Percentiles rank a stretch among this genome's conserved stretches.
Conservation (phyloP, 164 flowering plant species). For the Annona cherimola region DNA sequence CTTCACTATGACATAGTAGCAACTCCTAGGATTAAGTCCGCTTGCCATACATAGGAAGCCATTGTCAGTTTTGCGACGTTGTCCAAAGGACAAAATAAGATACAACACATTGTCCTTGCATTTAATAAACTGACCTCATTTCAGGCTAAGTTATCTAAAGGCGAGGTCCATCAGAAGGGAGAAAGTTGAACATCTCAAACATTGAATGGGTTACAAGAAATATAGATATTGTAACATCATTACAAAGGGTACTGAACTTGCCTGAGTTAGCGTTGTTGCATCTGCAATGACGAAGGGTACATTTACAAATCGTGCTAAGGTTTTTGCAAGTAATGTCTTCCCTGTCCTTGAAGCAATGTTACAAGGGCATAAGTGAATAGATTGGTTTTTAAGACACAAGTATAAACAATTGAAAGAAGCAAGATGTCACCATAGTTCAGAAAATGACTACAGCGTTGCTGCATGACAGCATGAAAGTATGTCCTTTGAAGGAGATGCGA, state of each 20-base stretch:
- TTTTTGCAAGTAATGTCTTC: conserved; percentile 96
- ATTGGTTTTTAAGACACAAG: neutral
- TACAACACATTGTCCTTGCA: neutral
- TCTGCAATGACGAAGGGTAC: conserved; percentile 97
- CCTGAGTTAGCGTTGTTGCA: conserved; percentile 96
- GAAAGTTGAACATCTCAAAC: neutral
- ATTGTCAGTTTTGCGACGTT: neutral
- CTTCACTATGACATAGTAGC: neutral
- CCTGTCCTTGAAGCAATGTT: conserved; percentile 77
- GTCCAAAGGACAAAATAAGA: neutral
- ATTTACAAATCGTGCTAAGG: conserved; percentile 85
- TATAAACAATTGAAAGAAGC: neutral
- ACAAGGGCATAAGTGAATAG: conserved; percentile 24
- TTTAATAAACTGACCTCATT: neutral
- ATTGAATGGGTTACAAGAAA: neutral
- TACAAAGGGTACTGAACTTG: conserved; percentile 25
- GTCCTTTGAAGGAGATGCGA: neutral
- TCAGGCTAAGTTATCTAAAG: neutral
- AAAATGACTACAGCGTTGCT: neutral
- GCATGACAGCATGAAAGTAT: neutral
- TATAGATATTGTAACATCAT: neutral
- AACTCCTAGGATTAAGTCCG: neutral
- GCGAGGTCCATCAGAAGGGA: neutral
- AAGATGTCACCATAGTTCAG: conserved; percentile 1
- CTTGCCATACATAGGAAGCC: neutral